Percentiles rank a stretch among this genome's conserved stretches.
Conservation (phyloP, 495 filamentous ascomycete genomes). For the Aspergillus affinis region DNA sequence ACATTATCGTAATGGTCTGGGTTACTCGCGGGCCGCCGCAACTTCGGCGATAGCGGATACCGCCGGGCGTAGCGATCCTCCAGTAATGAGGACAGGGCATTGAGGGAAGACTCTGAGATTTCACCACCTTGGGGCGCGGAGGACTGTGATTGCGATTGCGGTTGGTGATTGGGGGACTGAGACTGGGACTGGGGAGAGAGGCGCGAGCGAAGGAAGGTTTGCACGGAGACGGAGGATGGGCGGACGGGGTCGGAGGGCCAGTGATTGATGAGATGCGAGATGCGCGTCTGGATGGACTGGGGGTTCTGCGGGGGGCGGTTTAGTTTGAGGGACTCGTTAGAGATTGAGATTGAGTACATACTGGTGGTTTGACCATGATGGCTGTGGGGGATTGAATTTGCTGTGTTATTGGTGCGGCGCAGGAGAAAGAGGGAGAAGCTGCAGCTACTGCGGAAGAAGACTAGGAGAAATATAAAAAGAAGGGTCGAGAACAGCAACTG, state of each 20-base stretch:
- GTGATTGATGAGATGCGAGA: slow-evolving; percentile 55
- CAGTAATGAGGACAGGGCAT: slow-evolving; percentile 73
- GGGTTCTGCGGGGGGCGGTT: slow-evolving; percentile 17
- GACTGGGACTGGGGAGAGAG: slow-evolving; percentile 39
- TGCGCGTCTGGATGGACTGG: slow-evolving; percentile 54
- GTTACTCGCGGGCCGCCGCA: slow-evolving; percentile 70
- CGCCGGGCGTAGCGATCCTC: slow-evolving; percentile 68
- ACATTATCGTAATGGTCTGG: slow-evolving; percentile 76
- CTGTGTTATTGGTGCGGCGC: not conserved
- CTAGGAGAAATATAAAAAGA: slow-evolving; percentile 1
- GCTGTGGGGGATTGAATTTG: slow-evolving; percentile 1
- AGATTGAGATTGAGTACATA: slow-evolving; percentile 12
- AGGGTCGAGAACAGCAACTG: not conserved
- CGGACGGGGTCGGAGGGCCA: slow-evolving; percentile 82
- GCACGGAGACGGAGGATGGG: slow-evolving; percentile 69
- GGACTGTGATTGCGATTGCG: slow-evolving; percentile 19
- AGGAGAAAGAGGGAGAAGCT: not conserved
- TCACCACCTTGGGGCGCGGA: slow-evolving; percentile 27
- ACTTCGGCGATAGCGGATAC: slow-evolving; percentile 61
- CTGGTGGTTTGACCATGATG: slow-evolving; percentile 33
- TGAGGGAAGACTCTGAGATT: slow-evolving; percentile 60
- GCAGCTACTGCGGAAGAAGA: not conserved
- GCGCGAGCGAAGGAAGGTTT: slow-evolving; percentile 63
- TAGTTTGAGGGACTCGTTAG: slow-evolving; percentile 1
- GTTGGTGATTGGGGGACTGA: slow-evolving; percentile 14